These are phyloP conservation scores for Phytophthora vignae DNA, from an alignment of 352 stramenopile species.

Conservation along the genomic window DNA sequence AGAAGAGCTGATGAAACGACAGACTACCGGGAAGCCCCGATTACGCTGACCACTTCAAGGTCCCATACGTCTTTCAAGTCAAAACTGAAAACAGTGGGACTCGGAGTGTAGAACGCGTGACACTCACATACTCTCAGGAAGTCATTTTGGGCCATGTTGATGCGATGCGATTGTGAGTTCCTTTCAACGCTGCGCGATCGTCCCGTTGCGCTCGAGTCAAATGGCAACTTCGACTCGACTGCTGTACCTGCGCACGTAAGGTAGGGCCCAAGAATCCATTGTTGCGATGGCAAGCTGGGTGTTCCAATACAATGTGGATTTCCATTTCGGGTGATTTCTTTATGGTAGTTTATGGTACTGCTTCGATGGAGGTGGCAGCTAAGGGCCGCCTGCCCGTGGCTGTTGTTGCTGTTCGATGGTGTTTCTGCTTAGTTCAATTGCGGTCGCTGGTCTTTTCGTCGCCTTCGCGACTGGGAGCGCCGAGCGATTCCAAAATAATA, in stretches of 20 bases:
- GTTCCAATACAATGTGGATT: background rate
- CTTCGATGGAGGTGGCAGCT: slow-evolving; percentile 12
- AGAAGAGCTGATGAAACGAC: slow-evolving; percentile 1
- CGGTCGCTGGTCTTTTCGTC: background rate
- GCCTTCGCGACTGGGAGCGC: background rate
- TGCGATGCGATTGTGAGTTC: slow-evolving; percentile 13
- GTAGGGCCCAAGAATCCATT: too few relatives aligned
- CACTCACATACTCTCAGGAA: background rate
- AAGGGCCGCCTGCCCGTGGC: slow-evolving; percentile 7
- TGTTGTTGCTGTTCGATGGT: slow-evolving; percentile 8
- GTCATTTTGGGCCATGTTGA: slow-evolving; percentile 5
- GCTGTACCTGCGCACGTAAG: too few relatives aligned
- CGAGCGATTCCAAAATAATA: slow-evolving; percentile 32
- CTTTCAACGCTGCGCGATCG: slow-evolving; percentile 4
- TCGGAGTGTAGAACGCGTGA: too few relatives aligned
- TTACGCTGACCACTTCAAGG: slow-evolving; percentile 15
- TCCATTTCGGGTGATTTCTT: slow-evolving; percentile 17
- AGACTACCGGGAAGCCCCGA: slow-evolving; percentile 4
- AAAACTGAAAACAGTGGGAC: slow-evolving; percentile 33
- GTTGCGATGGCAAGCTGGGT: background rate
- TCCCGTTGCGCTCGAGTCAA: background rate
- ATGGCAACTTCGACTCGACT: background rate
- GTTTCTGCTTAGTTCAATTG: slow-evolving; percentile 6
- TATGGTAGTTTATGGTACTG: slow-evolving; percentile 18
- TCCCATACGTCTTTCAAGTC: slow-evolving; percentile 6